These are phyloP conservation scores for Allantophomopsis lycopodina DNA, from an alignment of 2,329 filamentous ascomycete species.

Conservation along the genomic window DNA sequence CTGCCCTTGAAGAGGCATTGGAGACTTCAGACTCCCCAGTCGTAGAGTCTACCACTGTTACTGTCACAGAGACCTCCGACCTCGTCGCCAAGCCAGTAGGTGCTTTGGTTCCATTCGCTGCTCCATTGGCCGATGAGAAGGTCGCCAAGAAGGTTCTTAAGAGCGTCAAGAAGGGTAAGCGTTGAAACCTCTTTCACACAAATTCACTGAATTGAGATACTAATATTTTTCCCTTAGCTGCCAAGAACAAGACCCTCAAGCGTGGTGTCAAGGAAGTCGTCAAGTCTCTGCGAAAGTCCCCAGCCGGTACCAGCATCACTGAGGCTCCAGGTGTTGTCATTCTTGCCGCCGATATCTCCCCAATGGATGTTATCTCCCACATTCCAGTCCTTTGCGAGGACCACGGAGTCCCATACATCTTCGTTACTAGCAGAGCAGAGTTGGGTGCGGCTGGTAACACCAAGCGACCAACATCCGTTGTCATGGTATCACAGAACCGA, in stretches of 20 bases:
- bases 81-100: conserved; percentile 30
- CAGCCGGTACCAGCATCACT: conserved; percentile 50
- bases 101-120: conserved; percentile 71
- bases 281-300: conserved; percentile 91
- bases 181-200: background rate
- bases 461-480: conserved; percentile 91
- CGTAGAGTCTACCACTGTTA: conserved; percentile 21
- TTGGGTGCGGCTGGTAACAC: conserved; percentile 87
- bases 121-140: conserved; percentile 72
- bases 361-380: conserved; percentile 97
- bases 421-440: conserved; percentile 83
- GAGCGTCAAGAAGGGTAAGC: conserved; percentile 42
- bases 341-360: conserved; percentile 93
- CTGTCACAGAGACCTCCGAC: conserved; percentile 22
- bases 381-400: conserved; percentile 97
- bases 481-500: conserved; percentile 63
- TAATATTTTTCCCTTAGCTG: conserved; percentile 47
- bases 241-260: conserved; percentile 90
- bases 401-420: conserved; percentile 94
- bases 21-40: conserved; percentile 35
- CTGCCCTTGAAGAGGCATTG: conserved; percentile 51
- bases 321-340: conserved; percentile 64
- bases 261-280: conserved; percentile 98
- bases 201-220: background rate
- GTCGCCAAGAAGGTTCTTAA: conserved; percentile 52